Evolutionary conservation across 2,329 filamentous ascomycete species (phyloP).

Genomic region (Tolypocladium endophyticum): DNA sequence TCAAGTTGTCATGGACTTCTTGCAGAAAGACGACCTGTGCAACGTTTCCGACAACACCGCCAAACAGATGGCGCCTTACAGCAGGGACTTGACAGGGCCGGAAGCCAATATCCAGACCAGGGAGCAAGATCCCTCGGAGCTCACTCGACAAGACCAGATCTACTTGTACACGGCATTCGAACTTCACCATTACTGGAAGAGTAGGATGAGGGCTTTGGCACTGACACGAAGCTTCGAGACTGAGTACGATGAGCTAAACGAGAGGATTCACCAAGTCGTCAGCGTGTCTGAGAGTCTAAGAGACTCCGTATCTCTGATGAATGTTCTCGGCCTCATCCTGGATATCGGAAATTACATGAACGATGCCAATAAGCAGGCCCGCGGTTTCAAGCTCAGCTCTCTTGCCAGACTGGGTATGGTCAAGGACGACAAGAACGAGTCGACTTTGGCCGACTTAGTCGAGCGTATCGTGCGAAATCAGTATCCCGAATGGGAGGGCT

Average conservation of each 20-base stretch:
- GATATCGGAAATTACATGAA: conserved; percentile 99
- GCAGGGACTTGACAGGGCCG: conserved; percentile 90
- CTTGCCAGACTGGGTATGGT: conserved; percentile 91
- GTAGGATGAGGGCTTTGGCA: conserved; percentile 81
- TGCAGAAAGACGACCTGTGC: conserved; percentile 86
- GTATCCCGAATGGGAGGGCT: conserved; percentile 90
- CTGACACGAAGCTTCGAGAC: conserved; percentile 73
- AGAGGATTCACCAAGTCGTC: conserved; percentile 78
- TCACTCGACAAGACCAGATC: conserved; percentile 91
- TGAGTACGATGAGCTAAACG: conserved; percentile 86
- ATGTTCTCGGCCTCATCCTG: conserved; percentile 87
- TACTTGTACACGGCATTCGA: conserved; percentile 91
- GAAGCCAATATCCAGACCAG: conserved; percentile 67
- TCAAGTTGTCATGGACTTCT: conserved; percentile 87
- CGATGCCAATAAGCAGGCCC: conserved; percentile 95
- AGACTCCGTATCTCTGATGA: conserved; percentile 89
- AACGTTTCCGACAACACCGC: conserved; percentile 82
- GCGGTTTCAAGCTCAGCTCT: conserved; percentile 94
- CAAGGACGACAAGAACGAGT: conserved; percentile 98
- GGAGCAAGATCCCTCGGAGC: conserved; percentile 76
- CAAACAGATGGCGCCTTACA: conserved; percentile 90
- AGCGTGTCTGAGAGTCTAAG: conserved; percentile 78
- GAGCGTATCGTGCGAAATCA: conserved; percentile 94
- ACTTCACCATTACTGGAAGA: conserved; percentile 97
- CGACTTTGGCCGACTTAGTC: conserved; percentile 87